These are phyloP conservation scores for Quercus tomentella DNA, from an alignment of 331 rosid species.

Conservation along the genomic window DNA sequence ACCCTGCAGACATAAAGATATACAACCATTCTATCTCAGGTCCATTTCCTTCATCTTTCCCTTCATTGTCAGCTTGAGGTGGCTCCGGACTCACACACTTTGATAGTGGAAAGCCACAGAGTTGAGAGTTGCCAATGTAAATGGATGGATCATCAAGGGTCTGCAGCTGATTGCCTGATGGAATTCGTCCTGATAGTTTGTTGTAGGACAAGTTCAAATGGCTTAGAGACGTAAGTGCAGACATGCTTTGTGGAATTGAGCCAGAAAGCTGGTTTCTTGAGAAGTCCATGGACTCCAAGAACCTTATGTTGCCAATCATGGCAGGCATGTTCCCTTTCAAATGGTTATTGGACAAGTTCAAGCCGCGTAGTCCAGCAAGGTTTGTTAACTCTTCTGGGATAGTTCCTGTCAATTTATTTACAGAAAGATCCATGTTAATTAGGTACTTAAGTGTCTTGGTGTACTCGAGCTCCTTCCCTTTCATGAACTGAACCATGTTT, in stretches of 20 bases:
- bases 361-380: not conserved
- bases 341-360: slow-evolving; percentile 1
- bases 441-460: not conserved
- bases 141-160: slow-evolving; percentile 12
- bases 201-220: slow-evolving; percentile 19
- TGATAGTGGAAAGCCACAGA: slow-evolving; percentile 5
- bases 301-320: not conserved
- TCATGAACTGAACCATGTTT: slow-evolving; percentile 14
- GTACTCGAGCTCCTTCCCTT: slow-evolving; percentile 26
- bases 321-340: not conserved
- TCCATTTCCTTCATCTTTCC: not conserved
- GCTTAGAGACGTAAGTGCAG: slow-evolving; percentile 1
- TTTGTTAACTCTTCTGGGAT: not conserved
- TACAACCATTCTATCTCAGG: not conserved
- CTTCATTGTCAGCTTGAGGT: not conserved
- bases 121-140: slow-evolving; percentile 6
- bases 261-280: slow-evolving; percentile 10
- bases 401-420: not conserved
- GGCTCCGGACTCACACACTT: not conserved
- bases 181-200: slow-evolving; percentile 1
- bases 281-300: slow-evolving; percentile 3
- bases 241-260: slow-evolving; percentile 5
- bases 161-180: slow-evolving; percentile 10
- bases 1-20: slow-evolving; percentile 4
- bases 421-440: slow-evolving; percentile 1